phyloP scores from a whole-genome alignment of 106 monocot species.

The Hemerocallis citrina region DNA sequence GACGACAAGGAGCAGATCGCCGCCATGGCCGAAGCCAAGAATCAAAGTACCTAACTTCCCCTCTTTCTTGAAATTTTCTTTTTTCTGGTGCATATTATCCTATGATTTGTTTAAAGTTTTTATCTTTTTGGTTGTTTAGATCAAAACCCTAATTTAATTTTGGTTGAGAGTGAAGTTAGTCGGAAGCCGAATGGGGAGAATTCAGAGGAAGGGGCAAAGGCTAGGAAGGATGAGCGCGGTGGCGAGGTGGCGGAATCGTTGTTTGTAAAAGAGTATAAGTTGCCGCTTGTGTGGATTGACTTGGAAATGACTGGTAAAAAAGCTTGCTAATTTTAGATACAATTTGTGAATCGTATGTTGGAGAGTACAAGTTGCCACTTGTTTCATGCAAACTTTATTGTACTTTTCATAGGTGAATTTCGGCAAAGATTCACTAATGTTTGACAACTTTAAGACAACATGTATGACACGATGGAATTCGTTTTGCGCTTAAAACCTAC shows the following conservation, averaged over 20 bases:
- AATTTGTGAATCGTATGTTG: too few species aligned
- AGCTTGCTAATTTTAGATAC: background rate
- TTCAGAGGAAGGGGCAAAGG: background rate
- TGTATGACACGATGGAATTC: too few species aligned
- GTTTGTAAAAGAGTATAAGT: background rate
- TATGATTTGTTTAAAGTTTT: too few species aligned
- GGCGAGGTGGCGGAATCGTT: background rate
- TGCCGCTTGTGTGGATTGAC: slow-evolving; percentile 13
- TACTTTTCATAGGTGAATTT: too few species aligned
- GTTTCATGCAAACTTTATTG: too few species aligned
- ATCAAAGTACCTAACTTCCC: background rate
- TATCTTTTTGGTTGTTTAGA: background rate
- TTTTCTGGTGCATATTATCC: background rate
- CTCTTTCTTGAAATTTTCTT: background rate
- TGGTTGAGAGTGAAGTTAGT: slow-evolving; percentile 1
- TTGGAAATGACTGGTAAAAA: slow-evolving; percentile 13
- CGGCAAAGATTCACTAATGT: too few species aligned
- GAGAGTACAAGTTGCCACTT: too few species aligned
- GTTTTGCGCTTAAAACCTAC: too few species aligned
- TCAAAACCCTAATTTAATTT: background rate
- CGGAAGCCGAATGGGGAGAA: background rate
- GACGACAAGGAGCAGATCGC: slow-evolving; percentile 37
- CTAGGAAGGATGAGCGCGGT: background rate
- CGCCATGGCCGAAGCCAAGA: background rate
- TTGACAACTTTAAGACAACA: too few species aligned